A percentile compares a stretch with the other conserved stretches of the same genome.
These are phyloP conservation scores for Eutrema yunnanense DNA, from an alignment of 345 rosid genomes.

Conservation along the genomic window DNA sequence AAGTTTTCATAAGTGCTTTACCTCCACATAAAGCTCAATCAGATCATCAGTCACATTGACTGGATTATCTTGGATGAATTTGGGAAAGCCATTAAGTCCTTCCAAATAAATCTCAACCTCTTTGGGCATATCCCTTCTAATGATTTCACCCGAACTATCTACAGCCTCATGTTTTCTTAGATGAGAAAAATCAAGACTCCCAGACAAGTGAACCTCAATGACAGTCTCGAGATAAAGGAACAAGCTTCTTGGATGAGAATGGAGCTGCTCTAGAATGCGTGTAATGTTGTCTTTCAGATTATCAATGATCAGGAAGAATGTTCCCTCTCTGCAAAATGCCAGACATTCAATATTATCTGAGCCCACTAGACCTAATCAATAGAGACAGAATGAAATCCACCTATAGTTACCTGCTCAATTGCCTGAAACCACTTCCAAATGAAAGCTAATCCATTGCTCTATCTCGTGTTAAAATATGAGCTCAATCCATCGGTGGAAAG, in stretches of 20 bases:
- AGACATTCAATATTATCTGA: constrained; percentile 12
- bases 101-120: constrained; percentile 51
- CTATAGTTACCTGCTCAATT: constrained; percentile 65
- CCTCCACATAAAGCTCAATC: constrained; percentile 95
- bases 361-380: neutral
- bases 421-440: too few species aligned
- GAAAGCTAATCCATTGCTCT: too few species aligned
- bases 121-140: constrained; percentile 36
- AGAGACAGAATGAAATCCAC: constrained; percentile 14
- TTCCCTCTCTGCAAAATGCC: constrained; percentile 60
- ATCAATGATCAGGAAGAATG: constrained; percentile 68
- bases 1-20: constrained; percentile 16
- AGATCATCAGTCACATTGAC: constrained; percentile 82
- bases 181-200: constrained; percentile 62
- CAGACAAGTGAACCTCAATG: constrained; percentile 82
- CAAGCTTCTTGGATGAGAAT: constrained; percentile 68
- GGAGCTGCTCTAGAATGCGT: constrained; percentile 55
- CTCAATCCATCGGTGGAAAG: too few species aligned
- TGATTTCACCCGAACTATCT: constrained; percentile 41
- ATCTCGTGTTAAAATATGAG: too few species aligned
- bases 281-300: constrained; percentile 47
- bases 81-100: constrained; percentile 64
- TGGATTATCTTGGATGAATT: constrained; percentile 61
- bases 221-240: constrained; percentile 85
- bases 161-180: constrained; percentile 39